Evolutionary conservation across 148 eudicot genomes (phyloP).

Genomic region (Tetragonia tetragonoides): DNA sequence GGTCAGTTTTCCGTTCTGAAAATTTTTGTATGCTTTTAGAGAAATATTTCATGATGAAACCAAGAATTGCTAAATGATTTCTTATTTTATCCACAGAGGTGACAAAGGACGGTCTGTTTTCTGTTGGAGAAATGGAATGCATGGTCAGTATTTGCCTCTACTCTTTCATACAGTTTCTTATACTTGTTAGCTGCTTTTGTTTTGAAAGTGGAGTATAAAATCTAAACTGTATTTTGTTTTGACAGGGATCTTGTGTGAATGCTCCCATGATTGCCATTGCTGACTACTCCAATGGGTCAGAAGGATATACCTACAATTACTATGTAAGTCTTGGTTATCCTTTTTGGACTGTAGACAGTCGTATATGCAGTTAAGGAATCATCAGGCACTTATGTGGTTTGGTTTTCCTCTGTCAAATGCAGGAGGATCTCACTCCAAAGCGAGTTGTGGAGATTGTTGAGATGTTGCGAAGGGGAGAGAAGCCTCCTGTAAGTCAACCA

Average conservation of each 20-base stretch:
- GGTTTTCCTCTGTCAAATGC: constrained; percentile 23
- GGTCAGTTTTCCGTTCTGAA: constrained; percentile 38
- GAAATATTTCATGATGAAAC: background rate
- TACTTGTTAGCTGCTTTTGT: background rate
- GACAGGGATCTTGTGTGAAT: constrained; percentile 96
- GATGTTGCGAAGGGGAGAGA: constrained; percentile 73
- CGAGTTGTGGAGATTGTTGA: constrained; percentile 86
- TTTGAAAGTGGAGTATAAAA: constrained; percentile 2
- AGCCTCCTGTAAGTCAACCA: constrained; percentile 72
- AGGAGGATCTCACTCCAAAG: constrained; percentile 90
- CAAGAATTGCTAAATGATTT: background rate
- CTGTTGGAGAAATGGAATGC: constrained; percentile 99
- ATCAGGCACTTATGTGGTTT: constrained; percentile 1
- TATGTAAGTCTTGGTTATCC: constrained; percentile 42
- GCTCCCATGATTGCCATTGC: constrained; percentile 99
- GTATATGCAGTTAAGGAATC: background rate
- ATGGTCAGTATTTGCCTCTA: constrained; percentile 44
- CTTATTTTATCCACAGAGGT: constrained; percentile 56
- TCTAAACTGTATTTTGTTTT: constrained; percentile 17
- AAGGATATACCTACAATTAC: constrained; percentile 88
- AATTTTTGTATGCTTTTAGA: no score
- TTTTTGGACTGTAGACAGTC: background rate
- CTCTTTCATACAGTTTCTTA: constrained; percentile 6
- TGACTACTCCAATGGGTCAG: constrained; percentile 93
- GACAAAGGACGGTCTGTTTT: constrained; percentile 92